A percentile compares a stretch with the other conserved stretches of the same genome.
phyloP scores from a whole-genome alignment of 371 early-diverging fungal species.

The Umbelopsis sp. region DNA sequence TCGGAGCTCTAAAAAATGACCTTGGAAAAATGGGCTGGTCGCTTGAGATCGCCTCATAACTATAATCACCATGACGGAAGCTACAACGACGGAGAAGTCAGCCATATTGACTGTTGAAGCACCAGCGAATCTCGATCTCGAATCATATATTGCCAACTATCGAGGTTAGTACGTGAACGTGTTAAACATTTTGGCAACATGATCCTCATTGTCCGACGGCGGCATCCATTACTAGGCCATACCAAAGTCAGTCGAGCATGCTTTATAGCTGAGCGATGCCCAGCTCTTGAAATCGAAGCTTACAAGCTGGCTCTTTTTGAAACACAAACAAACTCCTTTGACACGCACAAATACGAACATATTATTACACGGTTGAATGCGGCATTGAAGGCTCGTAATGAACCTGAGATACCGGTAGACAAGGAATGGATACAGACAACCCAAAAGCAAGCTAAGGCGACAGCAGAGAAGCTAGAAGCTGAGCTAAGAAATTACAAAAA shows the following conservation, averaged over 20 bases:
- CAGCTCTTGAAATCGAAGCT: constrained; percentile 69
- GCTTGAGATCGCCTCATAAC: background rate
- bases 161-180: constrained; percentile 42
- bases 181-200: background rate
- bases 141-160: constrained; percentile 70
- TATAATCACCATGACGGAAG: background rate
- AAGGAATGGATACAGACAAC: constrained; percentile 67
- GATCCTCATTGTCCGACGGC: background rate
- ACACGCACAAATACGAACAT: constrained; percentile 55
- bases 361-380: constrained; percentile 58
- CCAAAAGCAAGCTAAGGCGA: constrained; percentile 42
- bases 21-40: too few relatives aligned
- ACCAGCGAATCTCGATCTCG: constrained; percentile 69
- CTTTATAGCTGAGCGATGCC: constrained; percentile 79
- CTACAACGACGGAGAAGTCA: background rate
- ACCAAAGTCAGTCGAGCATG: constrained; percentile 72
- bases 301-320: constrained; percentile 64
- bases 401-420: constrained; percentile 38
- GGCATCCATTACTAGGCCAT: constrained; percentile 54
- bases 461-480: constrained; percentile 66
- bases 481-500: constrained; percentile 75
- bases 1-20: too few relatives aligned
- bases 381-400: constrained; percentile 38
- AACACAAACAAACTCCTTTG: constrained; percentile 53
- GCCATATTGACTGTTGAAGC: constrained; percentile 32